Percentiles rank a stretch among this genome's conserved stretches.
phyloP scores from a whole-genome alignment of 768 basidiomycete genomes.

The Termitomyces sp. region DNA sequence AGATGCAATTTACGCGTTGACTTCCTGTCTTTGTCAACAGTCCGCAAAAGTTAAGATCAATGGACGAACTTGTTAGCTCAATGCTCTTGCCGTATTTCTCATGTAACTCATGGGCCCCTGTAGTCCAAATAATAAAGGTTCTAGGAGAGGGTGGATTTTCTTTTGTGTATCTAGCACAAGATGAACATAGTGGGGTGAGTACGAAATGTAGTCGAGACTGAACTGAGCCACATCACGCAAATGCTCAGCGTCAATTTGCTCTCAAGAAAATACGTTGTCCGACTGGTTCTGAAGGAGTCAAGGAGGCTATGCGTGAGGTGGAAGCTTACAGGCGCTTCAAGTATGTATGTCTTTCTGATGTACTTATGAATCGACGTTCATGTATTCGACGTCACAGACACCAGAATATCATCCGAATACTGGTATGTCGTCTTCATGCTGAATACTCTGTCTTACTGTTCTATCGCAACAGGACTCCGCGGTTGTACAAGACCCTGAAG shows the following conservation, averaged over 20 bases:
- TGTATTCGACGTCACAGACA: slow-evolving; percentile 45
- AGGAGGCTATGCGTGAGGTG: slow-evolving; percentile 83
- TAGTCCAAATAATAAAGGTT: slow-evolving; percentile 86
- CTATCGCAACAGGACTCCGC: slow-evolving; percentile 67
- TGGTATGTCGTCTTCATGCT: slow-evolving; percentile 35
- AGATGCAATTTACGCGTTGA: slow-evolving; percentile 77
- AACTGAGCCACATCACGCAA: neutral
- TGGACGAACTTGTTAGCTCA: slow-evolving; percentile 78
- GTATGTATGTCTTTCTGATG: slow-evolving; percentile 46
- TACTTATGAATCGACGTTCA: neutral
- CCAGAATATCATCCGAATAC: slow-evolving; percentile 92
- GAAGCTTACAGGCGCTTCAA: slow-evolving; percentile 94
- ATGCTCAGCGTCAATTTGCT: slow-evolving; percentile 77
- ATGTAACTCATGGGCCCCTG: slow-evolving; percentile 3
- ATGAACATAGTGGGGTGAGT: slow-evolving; percentile 76
- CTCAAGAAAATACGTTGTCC: slow-evolving; percentile 97
- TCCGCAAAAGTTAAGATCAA: slow-evolving; percentile 92
- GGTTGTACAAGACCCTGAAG: slow-evolving; percentile 88
- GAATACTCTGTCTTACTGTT: slow-evolving; percentile 4
- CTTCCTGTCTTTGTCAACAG: slow-evolving; percentile 75
- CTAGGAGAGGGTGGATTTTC: slow-evolving; percentile 96
- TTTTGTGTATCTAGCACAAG: slow-evolving; percentile 85
- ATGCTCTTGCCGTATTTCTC: slow-evolving; percentile 1
- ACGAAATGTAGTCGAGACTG: neutral
- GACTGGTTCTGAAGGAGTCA: slow-evolving; percentile 80